A percentile compares a stretch with the other conserved stretches of the same genome.
Evolutionary conservation across 2,329 filamentous ascomycete species (phyloP).

Genomic region (Exophiala sp.): DNA sequence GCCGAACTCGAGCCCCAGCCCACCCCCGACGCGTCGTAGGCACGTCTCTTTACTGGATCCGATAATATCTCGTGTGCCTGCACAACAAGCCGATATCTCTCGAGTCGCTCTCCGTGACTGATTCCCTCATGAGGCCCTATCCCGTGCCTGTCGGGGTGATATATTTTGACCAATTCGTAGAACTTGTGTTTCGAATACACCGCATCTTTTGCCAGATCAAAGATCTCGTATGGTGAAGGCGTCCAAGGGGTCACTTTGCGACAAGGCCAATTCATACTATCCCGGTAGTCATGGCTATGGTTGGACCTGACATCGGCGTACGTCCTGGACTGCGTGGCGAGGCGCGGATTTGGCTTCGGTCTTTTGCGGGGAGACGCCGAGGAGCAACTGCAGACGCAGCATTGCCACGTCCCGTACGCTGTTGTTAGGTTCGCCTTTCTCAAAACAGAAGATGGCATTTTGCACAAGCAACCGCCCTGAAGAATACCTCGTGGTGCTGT

Average conservation of each 20-base stretch:
- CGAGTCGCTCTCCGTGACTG: constrained; percentile 52
- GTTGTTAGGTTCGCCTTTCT: constrained; percentile 42
- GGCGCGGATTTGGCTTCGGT: constrained; percentile 12
- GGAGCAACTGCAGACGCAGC: constrained; percentile 30
- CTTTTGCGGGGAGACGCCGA: constrained; percentile 27
- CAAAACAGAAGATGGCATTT: constrained; percentile 34
- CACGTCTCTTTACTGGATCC: constrained; percentile 67
- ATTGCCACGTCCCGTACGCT: constrained; percentile 36
- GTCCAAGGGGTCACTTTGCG: constrained; percentile 20
- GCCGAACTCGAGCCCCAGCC: constrained; percentile 59
- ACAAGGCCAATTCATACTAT: constrained; percentile 30
- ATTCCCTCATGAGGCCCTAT: constrained; percentile 33
- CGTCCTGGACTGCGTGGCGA: constrained; percentile 27
- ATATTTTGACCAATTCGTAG: constrained; percentile 89
- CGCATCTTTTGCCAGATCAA: constrained; percentile 55
- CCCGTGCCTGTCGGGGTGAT: constrained; percentile 70
- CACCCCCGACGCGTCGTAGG: constrained; percentile 74
- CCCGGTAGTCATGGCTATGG: constrained; percentile 26
- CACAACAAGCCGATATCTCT: constrained; percentile 84
- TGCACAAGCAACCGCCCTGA: background rate
- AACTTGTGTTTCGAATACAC: constrained; percentile 78
- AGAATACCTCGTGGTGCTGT: background rate
- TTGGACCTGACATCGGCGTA: constrained; percentile 36
- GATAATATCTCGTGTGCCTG: constrained; percentile 84
- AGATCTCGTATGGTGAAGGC: constrained; percentile 87